These are phyloP conservation scores for Luvunga scandens DNA, from an alignment of 345 rosid genomes.

Conservation along the genomic window DNA sequence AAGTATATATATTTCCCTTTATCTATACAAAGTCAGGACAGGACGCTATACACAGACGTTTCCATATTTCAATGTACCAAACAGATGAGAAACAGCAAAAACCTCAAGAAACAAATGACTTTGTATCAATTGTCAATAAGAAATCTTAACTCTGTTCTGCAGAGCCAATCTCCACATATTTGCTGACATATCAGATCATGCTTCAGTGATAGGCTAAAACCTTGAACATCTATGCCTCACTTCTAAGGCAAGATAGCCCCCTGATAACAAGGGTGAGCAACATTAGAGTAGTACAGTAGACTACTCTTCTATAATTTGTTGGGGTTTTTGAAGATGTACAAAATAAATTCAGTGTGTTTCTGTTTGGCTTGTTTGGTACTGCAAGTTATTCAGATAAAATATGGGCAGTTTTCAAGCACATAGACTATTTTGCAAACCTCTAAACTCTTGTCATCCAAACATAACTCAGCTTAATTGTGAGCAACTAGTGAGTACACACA, in stretches of 20 bases:
- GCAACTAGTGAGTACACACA: neutral
- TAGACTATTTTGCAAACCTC: neutral
- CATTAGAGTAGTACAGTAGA: neutral
- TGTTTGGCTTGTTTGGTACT: neutral
- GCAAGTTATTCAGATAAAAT: neutral
- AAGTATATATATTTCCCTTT: neutral
- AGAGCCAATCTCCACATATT: neutral
- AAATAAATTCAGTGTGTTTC: neutral
- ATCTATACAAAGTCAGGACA: neutral
- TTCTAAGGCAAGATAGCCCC: constrained; percentile 1
- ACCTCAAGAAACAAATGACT: neutral
- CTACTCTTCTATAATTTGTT: neutral
- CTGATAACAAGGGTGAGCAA: neutral
- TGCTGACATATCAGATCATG: neutral
- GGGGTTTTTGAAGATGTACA: neutral
- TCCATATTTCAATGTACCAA: neutral
- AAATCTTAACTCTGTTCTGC: neutral
- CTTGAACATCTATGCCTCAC: neutral
- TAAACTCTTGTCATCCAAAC: neutral
- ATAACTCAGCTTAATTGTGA: neutral
- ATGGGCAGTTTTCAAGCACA: neutral
- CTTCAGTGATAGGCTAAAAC: neutral
- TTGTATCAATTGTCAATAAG: neutral
- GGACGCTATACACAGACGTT: neutral
- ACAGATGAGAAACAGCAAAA: neutral